Conservation (phyloP, 2,329 filamentous ascomycete genomes). For the Cladosporium oxysporum region DNA sequence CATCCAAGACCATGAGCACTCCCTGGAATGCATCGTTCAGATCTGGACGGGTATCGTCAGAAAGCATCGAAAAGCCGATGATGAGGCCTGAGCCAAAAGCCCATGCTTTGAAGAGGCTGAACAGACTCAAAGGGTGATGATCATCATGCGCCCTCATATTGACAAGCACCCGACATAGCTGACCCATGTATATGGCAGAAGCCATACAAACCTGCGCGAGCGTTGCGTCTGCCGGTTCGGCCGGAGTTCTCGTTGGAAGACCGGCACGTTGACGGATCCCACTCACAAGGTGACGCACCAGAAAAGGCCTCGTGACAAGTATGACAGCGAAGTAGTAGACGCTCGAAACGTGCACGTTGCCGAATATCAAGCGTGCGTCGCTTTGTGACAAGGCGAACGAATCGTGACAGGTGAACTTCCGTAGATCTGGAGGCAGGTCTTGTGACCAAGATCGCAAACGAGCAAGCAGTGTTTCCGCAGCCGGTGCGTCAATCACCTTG, state of each 20-base stretch:
- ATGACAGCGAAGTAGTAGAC: conserved; percentile 4
- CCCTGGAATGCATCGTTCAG: neutral
- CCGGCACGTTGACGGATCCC: neutral
- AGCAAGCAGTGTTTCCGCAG: neutral
- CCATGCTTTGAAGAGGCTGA: conserved; percentile 9
- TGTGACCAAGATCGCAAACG: conserved; percentile 1
- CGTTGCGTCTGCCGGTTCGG: neutral
- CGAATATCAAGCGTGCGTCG: neutral
- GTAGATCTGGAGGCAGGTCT: neutral
- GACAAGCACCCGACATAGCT: neutral
- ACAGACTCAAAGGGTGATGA: conserved; percentile 1
- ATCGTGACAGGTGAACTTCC: neutral
- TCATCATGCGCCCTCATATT: neutral
- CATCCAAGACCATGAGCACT: neutral
- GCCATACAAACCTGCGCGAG: conserved; percentile 1
- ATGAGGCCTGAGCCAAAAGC: neutral
- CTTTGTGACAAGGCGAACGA: neutral
- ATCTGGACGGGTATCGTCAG: neutral
- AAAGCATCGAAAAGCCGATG: neutral
- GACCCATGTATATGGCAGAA: neutral
- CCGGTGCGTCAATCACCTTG: neutral
- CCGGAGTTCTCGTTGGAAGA: neutral
- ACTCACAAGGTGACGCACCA: neutral
- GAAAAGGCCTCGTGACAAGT: neutral
- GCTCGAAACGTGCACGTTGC: neutral